phyloP scores from a whole-genome alignment of 2,329 filamentous ascomycete species.

The Venturia oleaginea region DNA sequence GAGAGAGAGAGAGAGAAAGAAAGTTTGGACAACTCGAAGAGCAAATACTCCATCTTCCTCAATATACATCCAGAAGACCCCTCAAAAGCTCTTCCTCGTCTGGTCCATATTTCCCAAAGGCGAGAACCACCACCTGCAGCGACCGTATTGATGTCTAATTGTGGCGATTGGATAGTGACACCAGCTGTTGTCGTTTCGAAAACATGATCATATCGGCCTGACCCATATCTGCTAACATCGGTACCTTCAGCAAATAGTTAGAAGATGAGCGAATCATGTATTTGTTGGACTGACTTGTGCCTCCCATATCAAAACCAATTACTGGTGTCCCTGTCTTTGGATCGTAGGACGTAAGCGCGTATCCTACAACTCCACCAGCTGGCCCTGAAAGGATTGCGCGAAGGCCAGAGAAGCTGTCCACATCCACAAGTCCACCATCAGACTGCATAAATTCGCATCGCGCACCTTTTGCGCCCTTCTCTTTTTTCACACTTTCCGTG shows the following conservation, averaged over 20 bases:
- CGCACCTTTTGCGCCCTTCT: constrained; percentile 56
- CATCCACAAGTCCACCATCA: constrained; percentile 62
- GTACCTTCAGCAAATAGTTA: constrained; percentile 35
- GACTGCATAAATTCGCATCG: constrained; percentile 95
- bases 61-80: no score
- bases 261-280: background rate
- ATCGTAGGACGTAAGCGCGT: constrained; percentile 86
- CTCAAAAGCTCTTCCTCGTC: no score
- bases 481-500: constrained; percentile 60
- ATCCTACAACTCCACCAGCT: constrained; percentile 88
- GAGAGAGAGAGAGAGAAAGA: no score
- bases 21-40: no score
- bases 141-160: constrained; percentile 91
- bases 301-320: constrained; percentile 94
- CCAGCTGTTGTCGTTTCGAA: constrained; percentile 91
- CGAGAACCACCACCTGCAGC: constrained; percentile 80
- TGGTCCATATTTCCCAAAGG: no score
- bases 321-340: constrained; percentile 71
- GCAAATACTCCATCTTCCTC: no score
- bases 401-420: constrained; percentile 73
- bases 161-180: constrained; percentile 87
- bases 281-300: constrained; percentile 49
- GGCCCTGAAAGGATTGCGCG: constrained; percentile 81
- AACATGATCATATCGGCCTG: constrained; percentile 82
- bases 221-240: constrained; percentile 79